Percentiles rank a stretch among this genome's conserved stretches.
Conservation (phyloP, 2,329 filamentous ascomycete species). For the Bipolaris zeicola region DNA sequence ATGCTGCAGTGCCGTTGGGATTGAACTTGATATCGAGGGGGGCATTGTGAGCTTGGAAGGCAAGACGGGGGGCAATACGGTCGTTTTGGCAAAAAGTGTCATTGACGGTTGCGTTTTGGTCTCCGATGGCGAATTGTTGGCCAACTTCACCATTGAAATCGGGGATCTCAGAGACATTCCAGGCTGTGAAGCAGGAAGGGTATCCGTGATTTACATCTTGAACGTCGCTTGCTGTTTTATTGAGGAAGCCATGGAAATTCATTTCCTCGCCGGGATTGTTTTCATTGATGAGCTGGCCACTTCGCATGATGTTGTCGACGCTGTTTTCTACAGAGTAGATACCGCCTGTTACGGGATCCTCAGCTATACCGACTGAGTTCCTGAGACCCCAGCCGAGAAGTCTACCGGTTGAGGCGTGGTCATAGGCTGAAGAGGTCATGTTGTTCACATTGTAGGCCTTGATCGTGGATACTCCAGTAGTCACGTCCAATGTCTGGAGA, state of each 20-base stretch:
- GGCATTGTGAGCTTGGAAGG: conserved; percentile 70
- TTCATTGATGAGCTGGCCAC: conserved; percentile 65
- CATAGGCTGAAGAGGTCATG: conserved; percentile 48
- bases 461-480: conserved; percentile 68
- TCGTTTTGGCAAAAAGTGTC: conserved; percentile 54
- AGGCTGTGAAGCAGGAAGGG: conserved; percentile 70
- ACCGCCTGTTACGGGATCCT: conserved; percentile 60
- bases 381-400: conserved; percentile 70
- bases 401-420: conserved; percentile 58
- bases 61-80: conserved; percentile 57
- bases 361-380: conserved; percentile 74
- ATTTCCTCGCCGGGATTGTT: conserved; percentile 76
- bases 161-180: conserved; percentile 61
- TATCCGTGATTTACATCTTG: conserved; percentile 70
- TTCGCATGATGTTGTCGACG: conserved; percentile 66
- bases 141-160: conserved; percentile 54
- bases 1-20: conserved; percentile 62
- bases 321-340: conserved; percentile 71
- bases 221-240: conserved; percentile 51
- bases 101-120: conserved; percentile 53
- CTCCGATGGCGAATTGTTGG: conserved; percentile 57
- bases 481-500: conserved; percentile 54
- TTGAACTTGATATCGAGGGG: conserved; percentile 75
- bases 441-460: conserved; percentile 64
- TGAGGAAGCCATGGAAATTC: conserved; percentile 71